Evolutionary conservation across 1,284 basidiomycete genomes (phyloP), one percentile per base, ranked within the genome.

Genomic region (Malassezia arunalokei): DNA sequence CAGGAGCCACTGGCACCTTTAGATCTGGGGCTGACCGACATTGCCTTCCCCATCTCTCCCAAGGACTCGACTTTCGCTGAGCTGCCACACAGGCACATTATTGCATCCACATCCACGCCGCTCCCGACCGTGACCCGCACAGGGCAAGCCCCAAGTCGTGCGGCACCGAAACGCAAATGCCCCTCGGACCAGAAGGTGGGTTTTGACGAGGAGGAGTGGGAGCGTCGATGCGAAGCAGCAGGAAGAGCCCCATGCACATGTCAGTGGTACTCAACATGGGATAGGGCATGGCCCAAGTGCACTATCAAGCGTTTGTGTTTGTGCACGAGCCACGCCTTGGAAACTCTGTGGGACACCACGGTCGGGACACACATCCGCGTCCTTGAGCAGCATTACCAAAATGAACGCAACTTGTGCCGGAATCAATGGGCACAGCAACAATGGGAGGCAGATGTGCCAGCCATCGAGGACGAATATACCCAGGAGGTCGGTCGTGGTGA

Each of bases 401-500:
- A 40, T 15, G 9, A 40, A 15, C 14, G 9, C 9, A 15, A 17
- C 11, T 3, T 24, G 17, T 40, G 39, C 20, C 33, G 33, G 33
- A 35, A 35, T 35, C 33, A 35, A 35, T 35, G 15, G 11, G 33
- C 33, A 12, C 11, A 35, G 15, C 11, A 35, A 15, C 33, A 35
- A 35, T 35, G 33, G 33, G 33, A 35, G 15, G 33, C 33, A 15
- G 33, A 35, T 35, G 33, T 35, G 33, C 33, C 33, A 12, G 33
- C 11, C 15, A 12, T 35, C 11, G 20, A 24, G 20, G 33, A 35
- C 33, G 33, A 35, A 9, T 40, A 40, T 24, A 17, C 51, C 8
- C 33, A 33, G 8, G 51, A 53, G 33, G 33, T 53, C 9, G 51
- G 45, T 5, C 51, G 51, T 35, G 51, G 28, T 7, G 9, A 37